Base-by-base conservation (phyloP, 257 asterid species). In the Catharanthus roseus region DNA sequence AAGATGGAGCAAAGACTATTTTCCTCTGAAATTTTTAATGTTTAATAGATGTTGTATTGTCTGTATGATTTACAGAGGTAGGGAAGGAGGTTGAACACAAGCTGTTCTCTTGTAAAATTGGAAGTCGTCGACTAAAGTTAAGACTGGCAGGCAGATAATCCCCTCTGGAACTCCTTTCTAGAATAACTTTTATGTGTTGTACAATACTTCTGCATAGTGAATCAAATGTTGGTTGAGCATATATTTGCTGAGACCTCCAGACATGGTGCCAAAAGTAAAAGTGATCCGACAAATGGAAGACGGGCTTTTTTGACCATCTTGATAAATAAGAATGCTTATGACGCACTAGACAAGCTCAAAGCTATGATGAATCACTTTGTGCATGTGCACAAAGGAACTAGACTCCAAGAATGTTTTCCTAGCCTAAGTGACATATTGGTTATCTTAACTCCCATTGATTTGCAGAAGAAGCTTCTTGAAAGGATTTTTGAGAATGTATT, bases 131-230 rank as follows among this genome's bases (percentile, higher is more conserved):
- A 76, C 85, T 12, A 77, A 80, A 41, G 75, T 85, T 23, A 72
- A 75, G 21, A 90, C 98, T 0, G 69, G 72, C 24, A 74, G 92
- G 54, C 90, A 89, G 23, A 78, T 90, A 33, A 89, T 93, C 39
- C 77, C 90, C 4, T 93, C 97, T 0, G 98, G 97, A 10, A 93
- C 96, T 10, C 97, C 91, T 0, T 92, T 92, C 54, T 96, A 92
- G 85, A 92, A 90, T 77, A 88, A 85, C 63, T 83, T 87, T 7
- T 33, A 57, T 0, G 95, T 88, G 87, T 83, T 93, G 28, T 79
- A 77, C 82, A 93, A 90, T 63, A 93, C 95, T 73, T 93, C 21
- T 79, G 84, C 34, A 69, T 93, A 1, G 96, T 87, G n/a, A 85
- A 85, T 42, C 97, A 95, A 1, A 55, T 60, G 39, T 85, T 92